Conservation (phyloP, 345 rosid species). For the Firmiana major region DNA sequence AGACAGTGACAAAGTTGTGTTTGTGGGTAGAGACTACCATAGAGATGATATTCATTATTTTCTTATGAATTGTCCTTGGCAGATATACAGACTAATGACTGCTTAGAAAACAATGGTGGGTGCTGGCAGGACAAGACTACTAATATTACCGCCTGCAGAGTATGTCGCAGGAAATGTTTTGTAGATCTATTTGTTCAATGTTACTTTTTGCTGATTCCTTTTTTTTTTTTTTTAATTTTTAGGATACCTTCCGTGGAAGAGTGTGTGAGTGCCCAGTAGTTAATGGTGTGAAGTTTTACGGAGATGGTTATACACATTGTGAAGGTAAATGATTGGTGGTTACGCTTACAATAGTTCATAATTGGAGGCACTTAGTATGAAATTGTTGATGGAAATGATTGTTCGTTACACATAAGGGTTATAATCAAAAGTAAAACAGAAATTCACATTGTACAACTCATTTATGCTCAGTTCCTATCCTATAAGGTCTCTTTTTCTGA, state of each 20-base stretch:
- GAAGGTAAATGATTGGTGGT: slow-evolving; percentile 42
- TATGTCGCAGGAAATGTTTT: slow-evolving; percentile 19
- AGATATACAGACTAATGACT: slow-evolving; percentile 88
- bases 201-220: neutral
- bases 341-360: no score
- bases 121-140: slow-evolving; percentile 82
- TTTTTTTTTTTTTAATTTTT: slow-evolving; percentile 4
- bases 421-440: neutral
- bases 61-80: slow-evolving; percentile 16
- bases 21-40: neutral
- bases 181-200: neutral
- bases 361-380: neutral
- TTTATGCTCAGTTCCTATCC: neutral
- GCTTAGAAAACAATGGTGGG: slow-evolving; percentile 83
- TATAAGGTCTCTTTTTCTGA: slow-evolving; percentile 10
- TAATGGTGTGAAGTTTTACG: slow-evolving; percentile 71
- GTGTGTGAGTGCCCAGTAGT: slow-evolving; percentile 82
- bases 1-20: neutral
- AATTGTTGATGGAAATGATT: neutral
- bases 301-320: slow-evolving; percentile 89
- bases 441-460: neutral
- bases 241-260: slow-evolving; percentile 96
- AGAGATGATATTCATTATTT: neutral
- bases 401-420: neutral
- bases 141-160: slow-evolving; percentile 88